Evolutionary conservation across 2,329 filamentous ascomycete species (phyloP).

Genomic region (Microdochium paspali): DNA sequence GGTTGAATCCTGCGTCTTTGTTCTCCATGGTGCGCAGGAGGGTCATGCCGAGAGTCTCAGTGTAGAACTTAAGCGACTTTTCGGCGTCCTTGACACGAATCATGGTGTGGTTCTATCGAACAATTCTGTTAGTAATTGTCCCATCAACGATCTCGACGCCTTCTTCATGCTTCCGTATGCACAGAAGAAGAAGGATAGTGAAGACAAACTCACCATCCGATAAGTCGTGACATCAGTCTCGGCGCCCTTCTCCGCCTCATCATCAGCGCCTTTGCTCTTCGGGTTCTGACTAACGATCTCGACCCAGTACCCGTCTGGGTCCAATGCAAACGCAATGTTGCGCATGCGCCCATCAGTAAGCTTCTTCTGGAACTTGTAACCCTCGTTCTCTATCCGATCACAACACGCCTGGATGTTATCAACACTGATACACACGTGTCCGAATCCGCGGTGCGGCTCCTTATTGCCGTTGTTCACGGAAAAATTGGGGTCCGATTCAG

Average conservation of each 20-base stretch:
- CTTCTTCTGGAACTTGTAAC: conserved; percentile 93
- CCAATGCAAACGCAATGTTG: conserved; percentile 81
- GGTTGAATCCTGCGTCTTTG: conserved; percentile 64
- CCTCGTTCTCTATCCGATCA: conserved; percentile 78
- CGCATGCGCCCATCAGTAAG: conserved; percentile 80
- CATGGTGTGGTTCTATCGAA: conserved; percentile 87
- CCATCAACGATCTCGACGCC: no score
- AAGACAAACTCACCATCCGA: conserved; percentile 42
- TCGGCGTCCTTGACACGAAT: conserved; percentile 79
- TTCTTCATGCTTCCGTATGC: no score
- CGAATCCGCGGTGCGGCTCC: conserved; percentile 78
- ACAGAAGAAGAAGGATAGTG: no score
- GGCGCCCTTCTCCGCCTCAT: conserved; percentile 62
- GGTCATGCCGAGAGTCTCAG: conserved; percentile 83
- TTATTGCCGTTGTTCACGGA: conserved; percentile 80
- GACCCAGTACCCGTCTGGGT: conserved; percentile 83
- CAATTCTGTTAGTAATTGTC: no score
- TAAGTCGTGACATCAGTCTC: conserved; percentile 70
- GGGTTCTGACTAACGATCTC: conserved; percentile 69
- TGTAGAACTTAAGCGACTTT: conserved; percentile 68
- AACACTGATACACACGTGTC: conserved; percentile 76
- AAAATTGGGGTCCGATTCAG: conserved; percentile 74
- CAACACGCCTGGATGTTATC: conserved; percentile 86
- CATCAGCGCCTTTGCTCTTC: conserved; percentile 31
- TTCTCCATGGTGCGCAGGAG: conserved; percentile 66